These are phyloP conservation scores for Licmophora abbreviata DNA, from an alignment of 108 stramenopile genomes.

Conservation along the genomic window DNA sequence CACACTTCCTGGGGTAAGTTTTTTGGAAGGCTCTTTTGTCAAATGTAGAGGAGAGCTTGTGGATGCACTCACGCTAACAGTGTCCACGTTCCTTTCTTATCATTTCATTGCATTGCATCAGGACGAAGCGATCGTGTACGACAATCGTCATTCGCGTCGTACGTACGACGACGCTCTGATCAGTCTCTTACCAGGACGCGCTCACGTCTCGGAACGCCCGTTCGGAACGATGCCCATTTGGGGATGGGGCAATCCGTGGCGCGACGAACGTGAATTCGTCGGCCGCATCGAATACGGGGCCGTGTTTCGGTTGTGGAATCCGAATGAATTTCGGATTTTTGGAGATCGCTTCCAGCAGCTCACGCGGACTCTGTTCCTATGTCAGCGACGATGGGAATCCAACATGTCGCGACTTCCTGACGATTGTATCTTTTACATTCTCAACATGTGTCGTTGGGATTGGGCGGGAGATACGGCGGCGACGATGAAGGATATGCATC, in stretches of 20 bases:
- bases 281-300: conserved; percentile 69
- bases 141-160: conserved; percentile 35
- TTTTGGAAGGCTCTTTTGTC: too few species aligned
- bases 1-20: conserved; percentile 42
- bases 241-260: conserved; percentile 82
- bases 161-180: conserved; percentile 67
- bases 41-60: too few species aligned
- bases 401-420: conserved; percentile 62
- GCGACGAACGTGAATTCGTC: conserved; percentile 78
- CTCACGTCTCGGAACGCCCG: conserved; percentile 56
- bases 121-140: conserved; percentile 81
- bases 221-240: conserved; percentile 61
- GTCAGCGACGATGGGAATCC: conserved; percentile 60
- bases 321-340: conserved; percentile 27
- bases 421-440: conserved; percentile 79
- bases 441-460: conserved; percentile 87
- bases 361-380: conserved; percentile 44
- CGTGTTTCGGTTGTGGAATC: conserved; percentile 78
- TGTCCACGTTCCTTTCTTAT: too few species aligned
- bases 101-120: not conserved
- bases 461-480: conserved; percentile 61
- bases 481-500: conserved; percentile 22
- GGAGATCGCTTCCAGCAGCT: conserved; percentile 47
- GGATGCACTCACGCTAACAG: too few species aligned
- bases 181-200: conserved; percentile 61